Evolutionary conservation across 805 yeast genomes (phyloP).

Genomic region (Yamadazyma phyllophila): DNA sequence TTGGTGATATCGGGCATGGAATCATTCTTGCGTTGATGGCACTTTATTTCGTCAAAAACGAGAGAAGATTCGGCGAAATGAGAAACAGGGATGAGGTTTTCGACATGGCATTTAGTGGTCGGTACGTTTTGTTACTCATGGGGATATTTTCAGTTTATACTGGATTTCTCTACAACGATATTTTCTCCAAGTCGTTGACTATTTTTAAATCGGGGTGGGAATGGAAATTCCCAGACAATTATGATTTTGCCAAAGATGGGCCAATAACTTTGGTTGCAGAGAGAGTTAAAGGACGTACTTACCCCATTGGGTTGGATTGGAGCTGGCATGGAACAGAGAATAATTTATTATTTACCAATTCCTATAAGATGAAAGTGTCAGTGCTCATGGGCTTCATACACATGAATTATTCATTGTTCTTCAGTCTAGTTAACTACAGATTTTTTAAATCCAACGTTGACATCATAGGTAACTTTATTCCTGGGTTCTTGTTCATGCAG

Average conservation of each 20-base stretch:
- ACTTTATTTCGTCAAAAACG: constrained; percentile 51
- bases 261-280: constrained; percentile 46
- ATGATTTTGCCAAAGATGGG: constrained; percentile 24
- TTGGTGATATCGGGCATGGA: constrained; percentile 84
- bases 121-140: constrained; percentile 68
- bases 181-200: constrained; percentile 68
- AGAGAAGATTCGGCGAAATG: constrained; percentile 49
- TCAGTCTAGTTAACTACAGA: constrained; percentile 62
- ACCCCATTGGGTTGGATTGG: constrained; percentile 65
- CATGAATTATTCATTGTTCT: constrained; percentile 69
- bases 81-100: constrained; percentile 67
- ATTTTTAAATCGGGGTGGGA: constrained; percentile 69
- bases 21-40: constrained; percentile 58
- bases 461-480: constrained; percentile 69
- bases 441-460: constrained; percentile 60
- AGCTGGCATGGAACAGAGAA: constrained; percentile 83
- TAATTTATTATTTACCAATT: constrained; percentile 63
- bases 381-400: constrained; percentile 73
- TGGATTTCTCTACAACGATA: constrained; percentile 69
- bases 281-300: constrained; percentile 44
- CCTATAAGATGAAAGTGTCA: constrained; percentile 75
- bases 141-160: constrained; percentile 73
- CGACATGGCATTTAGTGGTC: constrained; percentile 73
- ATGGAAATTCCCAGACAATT: constrained; percentile 56
- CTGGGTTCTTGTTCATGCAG: constrained; percentile 74